Conservation (phyloP, 2,329 filamentous ascomycete species). For the Verticillium nonalfalfae region DNA sequence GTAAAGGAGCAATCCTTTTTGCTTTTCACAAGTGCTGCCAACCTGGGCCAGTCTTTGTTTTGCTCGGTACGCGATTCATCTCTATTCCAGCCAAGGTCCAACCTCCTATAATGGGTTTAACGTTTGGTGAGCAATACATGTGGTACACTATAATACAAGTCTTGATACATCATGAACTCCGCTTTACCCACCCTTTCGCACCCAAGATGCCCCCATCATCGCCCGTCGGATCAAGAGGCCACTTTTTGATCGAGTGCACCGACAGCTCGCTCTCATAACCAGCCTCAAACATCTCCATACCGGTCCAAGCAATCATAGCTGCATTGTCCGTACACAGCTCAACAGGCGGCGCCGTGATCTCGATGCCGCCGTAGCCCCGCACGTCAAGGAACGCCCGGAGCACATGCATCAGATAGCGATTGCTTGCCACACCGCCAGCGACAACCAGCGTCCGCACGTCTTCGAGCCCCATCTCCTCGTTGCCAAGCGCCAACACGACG, state of each 20-base stretch:
- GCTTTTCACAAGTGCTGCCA: neutral
- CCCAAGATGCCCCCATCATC: conserved; percentile 64
- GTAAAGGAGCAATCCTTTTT: neutral
- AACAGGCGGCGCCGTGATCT: conserved; percentile 68
- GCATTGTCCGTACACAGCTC: conserved; percentile 89
- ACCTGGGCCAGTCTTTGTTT: too few species aligned
- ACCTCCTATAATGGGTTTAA: neutral
- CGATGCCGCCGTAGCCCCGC: conserved; percentile 56
- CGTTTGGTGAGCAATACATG: neutral
- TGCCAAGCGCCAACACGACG: conserved; percentile 58
- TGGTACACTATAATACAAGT: conserved; percentile 8
- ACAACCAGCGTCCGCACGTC: conserved; percentile 63
- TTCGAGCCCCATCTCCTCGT: conserved; percentile 18
- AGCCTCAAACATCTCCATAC: conserved; percentile 81
- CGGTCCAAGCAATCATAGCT: conserved; percentile 95
- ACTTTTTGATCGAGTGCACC: conserved; percentile 58
- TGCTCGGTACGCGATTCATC: too few species aligned
- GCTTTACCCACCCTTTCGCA: conserved; percentile 37
- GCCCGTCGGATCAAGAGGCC: conserved; percentile 61
- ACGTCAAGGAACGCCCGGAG: conserved; percentile 49
- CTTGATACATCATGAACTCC: conserved; percentile 6
- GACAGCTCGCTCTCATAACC: conserved; percentile 62
- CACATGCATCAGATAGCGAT: conserved; percentile 69
- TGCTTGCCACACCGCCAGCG: conserved; percentile 86
- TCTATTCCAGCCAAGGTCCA: too few species aligned